Base-by-base conservation (phyloP, 352 stramenopile species). In the Globisporangium rhizosaccharum region DNA sequence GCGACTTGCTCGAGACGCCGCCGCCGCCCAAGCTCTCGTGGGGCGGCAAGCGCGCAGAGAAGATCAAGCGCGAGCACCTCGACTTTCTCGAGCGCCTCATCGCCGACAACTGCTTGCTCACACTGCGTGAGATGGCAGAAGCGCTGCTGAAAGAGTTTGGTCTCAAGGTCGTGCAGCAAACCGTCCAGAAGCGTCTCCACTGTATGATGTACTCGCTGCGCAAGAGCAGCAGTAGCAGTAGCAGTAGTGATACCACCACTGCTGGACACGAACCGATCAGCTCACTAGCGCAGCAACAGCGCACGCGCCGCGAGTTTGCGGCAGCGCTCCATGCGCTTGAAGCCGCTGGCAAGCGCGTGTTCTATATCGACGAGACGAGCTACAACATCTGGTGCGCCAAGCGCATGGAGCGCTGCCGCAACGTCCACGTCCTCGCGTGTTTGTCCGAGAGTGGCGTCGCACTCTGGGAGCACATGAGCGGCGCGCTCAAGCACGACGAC, bases 381-480 rank as follows among this genome's bases (percentile, higher is more conserved):
- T 66, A 59, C 56, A 66, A 66, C 18, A 52, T 66, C 9, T 66
- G 60, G 60, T 66, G 48, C 33, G 55, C 61, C 17, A 59, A 59
- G 45, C 53, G 53, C 33, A 56, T 65, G 53, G 59, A 60, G 53
- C 59, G 59, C 53, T 65, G 59, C 37, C 46, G 59, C 17, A 66
- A 66, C 48, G 26, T 63, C 28, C 55, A 63, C 41, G 61, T 66
- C 26, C 39, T 66, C 47, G 60, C 60, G 55, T 62, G 54, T n/a
- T 20, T 66, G n/a, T 54, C 61, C 18, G 33, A n/a, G 3, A 14
- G 47, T 2, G 61, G 61, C 12, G 41, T 66, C 17, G 61, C 48
- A 11, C 44, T 50, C 17, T 66, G 56, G 55, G 49, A 62, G 36
- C 61, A 50, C 28, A 12, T 23, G 12, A 53, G 25, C 1, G 61